These are phyloP conservation scores for Nicotiana paniculata DNA, from an alignment of 257 asterid species.

Conservation along the genomic window DNA sequence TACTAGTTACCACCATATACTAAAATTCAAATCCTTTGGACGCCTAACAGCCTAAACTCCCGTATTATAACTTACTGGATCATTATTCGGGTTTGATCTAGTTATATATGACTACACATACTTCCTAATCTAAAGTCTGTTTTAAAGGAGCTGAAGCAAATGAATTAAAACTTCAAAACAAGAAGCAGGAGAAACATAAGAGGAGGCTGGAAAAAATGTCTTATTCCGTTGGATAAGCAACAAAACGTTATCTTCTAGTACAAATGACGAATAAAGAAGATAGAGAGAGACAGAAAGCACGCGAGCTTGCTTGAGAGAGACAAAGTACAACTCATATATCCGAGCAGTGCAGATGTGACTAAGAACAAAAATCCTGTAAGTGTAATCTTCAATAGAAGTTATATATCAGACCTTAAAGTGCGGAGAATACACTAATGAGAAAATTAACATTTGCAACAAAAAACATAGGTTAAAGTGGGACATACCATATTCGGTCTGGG, in stretches of 20 bases:
- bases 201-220: background rate
- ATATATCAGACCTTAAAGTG: conserved; percentile 9
- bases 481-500: conserved; percentile 88
- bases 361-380: conserved; percentile 74
- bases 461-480: background rate
- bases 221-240: background rate
- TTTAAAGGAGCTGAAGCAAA: background rate
- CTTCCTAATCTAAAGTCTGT: background rate
- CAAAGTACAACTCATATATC: too few relatives aligned
- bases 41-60: background rate
- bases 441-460: conserved; percentile 8
- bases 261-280: background rate
- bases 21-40: background rate
- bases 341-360: too few relatives aligned
- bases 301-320: background rate
- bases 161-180: background rate
- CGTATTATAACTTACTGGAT: background rate
- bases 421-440: background rate
- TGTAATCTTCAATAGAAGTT: conserved; percentile 55
- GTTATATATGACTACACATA: background rate
- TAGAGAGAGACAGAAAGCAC: too few relatives aligned
- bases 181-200: background rate
- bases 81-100: background rate
- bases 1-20: background rate
- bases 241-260: background rate